Percentiles rank a stretch among this genome's conserved stretches.
These are phyloP conservation scores for Blastobotrys mokoenaii DNA, from an alignment of 805 yeast species.

Conservation along the genomic window DNA sequence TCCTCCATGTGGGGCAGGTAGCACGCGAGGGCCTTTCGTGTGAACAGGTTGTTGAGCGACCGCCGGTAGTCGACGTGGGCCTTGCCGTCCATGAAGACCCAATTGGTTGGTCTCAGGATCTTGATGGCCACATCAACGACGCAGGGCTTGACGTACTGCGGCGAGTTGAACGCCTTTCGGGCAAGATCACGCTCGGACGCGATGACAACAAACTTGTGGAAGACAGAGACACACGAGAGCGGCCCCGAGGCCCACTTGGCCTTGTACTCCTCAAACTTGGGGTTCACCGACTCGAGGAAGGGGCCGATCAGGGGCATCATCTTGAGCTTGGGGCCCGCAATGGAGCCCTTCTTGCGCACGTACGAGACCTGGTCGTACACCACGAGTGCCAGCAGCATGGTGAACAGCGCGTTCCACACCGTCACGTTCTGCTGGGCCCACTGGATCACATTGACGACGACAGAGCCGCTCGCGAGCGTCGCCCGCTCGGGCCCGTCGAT, in stretches of 20 bases:
- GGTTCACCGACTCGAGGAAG: slow-evolving; percentile 86
- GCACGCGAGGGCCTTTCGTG: slow-evolving; percentile 69
- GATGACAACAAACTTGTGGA: slow-evolving; percentile 95
- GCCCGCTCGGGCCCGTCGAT: not conserved
- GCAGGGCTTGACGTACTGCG: slow-evolving; percentile 89
- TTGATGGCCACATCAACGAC: slow-evolving; percentile 96
- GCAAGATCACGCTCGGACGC: slow-evolving; percentile 84
- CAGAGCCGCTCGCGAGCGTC: slow-evolving; percentile 1
- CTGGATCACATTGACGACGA: not conserved
- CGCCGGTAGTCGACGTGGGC: slow-evolving; percentile 90
- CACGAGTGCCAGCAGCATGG: slow-evolving; percentile 17
- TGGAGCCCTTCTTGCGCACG: slow-evolving; percentile 70
- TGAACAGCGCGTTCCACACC: slow-evolving; percentile 15
- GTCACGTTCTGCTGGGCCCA: slow-evolving; percentile 9
- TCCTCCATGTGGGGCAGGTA: slow-evolving; percentile 81
- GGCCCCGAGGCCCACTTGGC: slow-evolving; percentile 95
- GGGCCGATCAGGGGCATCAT: slow-evolving; percentile 96
- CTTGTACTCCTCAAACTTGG: slow-evolving; percentile 87
- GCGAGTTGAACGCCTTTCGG: slow-evolving; percentile 77
- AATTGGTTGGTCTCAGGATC: slow-evolving; percentile 87
- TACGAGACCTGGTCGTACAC: slow-evolving; percentile 48
- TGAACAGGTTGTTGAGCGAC: slow-evolving; percentile 82
- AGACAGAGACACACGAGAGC: slow-evolving; percentile 90
- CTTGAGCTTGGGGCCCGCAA: slow-evolving; percentile 85
- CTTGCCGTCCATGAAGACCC: slow-evolving; percentile 97